These are phyloP conservation scores for Acanthamoeba triangularis DNA, from an alignment of 208 protist genomes.

Conservation along the genomic window DNA sequence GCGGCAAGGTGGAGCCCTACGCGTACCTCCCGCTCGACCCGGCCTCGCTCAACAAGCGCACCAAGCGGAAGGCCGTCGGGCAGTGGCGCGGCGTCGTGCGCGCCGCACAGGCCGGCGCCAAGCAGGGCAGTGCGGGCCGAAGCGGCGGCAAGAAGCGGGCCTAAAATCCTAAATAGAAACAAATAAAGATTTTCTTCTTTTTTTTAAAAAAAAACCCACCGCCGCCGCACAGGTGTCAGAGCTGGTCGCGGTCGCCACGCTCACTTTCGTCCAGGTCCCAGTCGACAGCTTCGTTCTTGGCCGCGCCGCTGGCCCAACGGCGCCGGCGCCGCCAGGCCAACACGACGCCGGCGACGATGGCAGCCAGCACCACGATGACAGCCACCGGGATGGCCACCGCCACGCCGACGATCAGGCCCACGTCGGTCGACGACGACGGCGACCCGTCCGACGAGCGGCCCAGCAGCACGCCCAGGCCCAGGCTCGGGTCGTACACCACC, in stretches of 20 bases:
- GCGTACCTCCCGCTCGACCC: conserved; percentile 44
- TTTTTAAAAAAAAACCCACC: too few species aligned
- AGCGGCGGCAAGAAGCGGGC: background rate
- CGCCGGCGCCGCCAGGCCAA: background rate
- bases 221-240: conserved; percentile 9
- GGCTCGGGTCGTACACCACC: conserved; percentile 5
- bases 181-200: too few species aligned
- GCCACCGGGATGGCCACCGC: conserved; percentile 22
- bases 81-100: conserved; percentile 14
- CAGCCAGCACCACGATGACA: background rate
- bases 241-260: too few species aligned
- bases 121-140: background rate
- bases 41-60: conserved; percentile 21
- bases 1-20: conserved; percentile 37
- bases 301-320: background rate
- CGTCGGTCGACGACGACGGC: background rate
- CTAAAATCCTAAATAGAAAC: too few species aligned
- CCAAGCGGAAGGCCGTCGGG: conserved; percentile 40
- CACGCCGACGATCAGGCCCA: conserved; percentile 45
- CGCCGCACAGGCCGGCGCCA: conserved; percentile 3
- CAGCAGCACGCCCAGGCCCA: conserved; percentile 10
- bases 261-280: too few species aligned
- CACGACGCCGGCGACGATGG: background rate
- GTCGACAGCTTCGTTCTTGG: too few species aligned
- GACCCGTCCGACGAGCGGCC: background rate